A percentile compares a stretch with the other conserved stretches of the same genome.
Conservation (phyloP, 306 rosid species). For the Prosopis cineraria region DNA sequence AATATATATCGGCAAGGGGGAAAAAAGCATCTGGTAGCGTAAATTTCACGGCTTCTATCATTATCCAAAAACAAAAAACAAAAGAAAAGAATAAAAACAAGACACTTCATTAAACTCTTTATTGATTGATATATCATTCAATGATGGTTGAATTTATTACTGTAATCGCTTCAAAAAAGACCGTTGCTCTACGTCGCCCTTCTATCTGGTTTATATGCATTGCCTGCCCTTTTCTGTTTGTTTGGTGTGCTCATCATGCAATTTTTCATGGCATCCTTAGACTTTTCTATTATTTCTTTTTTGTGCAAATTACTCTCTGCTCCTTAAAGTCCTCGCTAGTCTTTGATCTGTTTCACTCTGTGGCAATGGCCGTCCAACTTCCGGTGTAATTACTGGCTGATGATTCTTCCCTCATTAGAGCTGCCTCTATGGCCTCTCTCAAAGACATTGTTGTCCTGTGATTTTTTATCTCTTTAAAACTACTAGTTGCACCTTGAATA, state of each 20-base stretch:
- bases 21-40: no score
- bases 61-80: no score
- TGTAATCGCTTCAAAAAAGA: no score
- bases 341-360: not conserved
- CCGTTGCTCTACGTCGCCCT: not conserved
- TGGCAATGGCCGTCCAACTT: slow-evolving; percentile 68
- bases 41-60: no score
- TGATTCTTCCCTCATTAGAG: slow-evolving; percentile 59
- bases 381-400: slow-evolving; percentile 62
- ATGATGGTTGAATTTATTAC: no score
- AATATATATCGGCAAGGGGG: no score
- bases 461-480: not conserved
- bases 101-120: no score
- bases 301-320: not conserved
- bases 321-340: not conserved
- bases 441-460: slow-evolving; percentile 57
- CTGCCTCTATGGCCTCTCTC: slow-evolving; percentile 64
- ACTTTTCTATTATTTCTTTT: slow-evolving; percentile 39
- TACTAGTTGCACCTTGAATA: not conserved
- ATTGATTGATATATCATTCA: no score
- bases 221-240: slow-evolving; percentile 1
- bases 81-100: no score
- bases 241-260: not conserved
- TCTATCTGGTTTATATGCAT: not conserved
- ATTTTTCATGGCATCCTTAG: slow-evolving; percentile 56